Evolutionary conservation across 2,329 filamentous ascomycete genomes (phyloP).

Genomic region (Colletotrichum nymphaeae): DNA sequence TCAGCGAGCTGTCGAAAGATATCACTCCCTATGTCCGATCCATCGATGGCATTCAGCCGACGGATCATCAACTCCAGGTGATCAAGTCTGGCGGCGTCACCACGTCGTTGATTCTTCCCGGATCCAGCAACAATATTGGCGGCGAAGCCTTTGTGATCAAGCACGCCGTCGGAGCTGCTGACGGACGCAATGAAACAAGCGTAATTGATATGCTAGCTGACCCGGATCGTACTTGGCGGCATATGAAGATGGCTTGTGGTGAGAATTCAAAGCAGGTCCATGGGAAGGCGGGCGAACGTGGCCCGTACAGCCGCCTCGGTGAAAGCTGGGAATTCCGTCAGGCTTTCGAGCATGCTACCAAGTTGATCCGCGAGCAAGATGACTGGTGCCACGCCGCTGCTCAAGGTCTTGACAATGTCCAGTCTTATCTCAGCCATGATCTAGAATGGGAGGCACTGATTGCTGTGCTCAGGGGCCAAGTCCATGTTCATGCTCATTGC

Average conservation of each 20-base stretch:
- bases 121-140: constrained; percentile 78
- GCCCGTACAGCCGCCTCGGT: constrained; percentile 71
- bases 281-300: constrained; percentile 63
- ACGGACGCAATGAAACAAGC: constrained; percentile 72
- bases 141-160: constrained; percentile 78
- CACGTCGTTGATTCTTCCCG: constrained; percentile 74
- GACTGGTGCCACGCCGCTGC: constrained; percentile 74
- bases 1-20: constrained; percentile 73
- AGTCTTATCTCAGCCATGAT: constrained; percentile 69
- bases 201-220: constrained; percentile 73
- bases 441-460: constrained; percentile 72
- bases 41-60: constrained; percentile 72
- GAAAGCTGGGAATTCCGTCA: constrained; percentile 77
- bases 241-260: constrained; percentile 83
- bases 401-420: constrained; percentile 60
- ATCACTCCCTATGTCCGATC: constrained; percentile 76
- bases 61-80: constrained; percentile 73
- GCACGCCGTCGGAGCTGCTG: constrained; percentile 69
- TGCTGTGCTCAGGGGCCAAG: constrained; percentile 73
- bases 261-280: constrained; percentile 76
- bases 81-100: constrained; percentile 81
- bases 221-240: constrained; percentile 72
- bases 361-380: constrained; percentile 69
- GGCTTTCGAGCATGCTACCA: constrained; percentile 71
- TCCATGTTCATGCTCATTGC: constrained; percentile 78